These are phyloP conservation scores for Comarum palustre DNA, from an alignment of 306 rosid species.

Conservation along the genomic window DNA sequence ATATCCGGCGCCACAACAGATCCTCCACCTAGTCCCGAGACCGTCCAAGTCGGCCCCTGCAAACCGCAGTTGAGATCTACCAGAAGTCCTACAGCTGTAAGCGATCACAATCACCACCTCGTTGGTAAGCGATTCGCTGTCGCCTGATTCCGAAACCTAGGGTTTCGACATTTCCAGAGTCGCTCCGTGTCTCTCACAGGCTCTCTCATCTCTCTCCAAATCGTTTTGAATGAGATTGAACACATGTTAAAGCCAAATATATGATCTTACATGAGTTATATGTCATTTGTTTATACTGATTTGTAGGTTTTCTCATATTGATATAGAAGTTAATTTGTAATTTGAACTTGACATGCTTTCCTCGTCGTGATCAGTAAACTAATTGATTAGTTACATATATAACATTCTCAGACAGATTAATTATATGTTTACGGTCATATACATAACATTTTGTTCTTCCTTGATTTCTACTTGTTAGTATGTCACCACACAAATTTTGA, in stretches of 20 bases:
- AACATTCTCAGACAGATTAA: background rate
- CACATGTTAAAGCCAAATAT: slow-evolving; percentile 24
- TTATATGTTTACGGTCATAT: background rate
- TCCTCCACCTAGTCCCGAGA: too few species aligned
- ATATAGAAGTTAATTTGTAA: background rate
- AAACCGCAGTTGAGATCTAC: too few species aligned
- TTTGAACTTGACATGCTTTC: background rate
- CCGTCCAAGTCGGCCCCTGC: too few species aligned
- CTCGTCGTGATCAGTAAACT: background rate
- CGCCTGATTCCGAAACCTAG: too few species aligned
- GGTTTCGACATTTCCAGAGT: too few species aligned
- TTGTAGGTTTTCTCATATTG: background rate
- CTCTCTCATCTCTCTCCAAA: too few species aligned
- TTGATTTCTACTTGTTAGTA: background rate
- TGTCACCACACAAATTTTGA: background rate
- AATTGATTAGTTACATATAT: background rate
- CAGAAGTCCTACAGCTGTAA: too few species aligned
- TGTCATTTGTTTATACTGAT: background rate
- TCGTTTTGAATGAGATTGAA: slow-evolving; percentile 25
- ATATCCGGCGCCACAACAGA: too few species aligned
- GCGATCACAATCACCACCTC: too few species aligned
- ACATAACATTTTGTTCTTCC: background rate
- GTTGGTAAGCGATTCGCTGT: too few species aligned
- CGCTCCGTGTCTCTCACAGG: too few species aligned
- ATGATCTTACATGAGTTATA: too few species aligned